Evolutionary conservation across 1,139 yeast species (phyloP), one percentile per base, ranked within the genome.

Genomic region (Pichia sp.): DNA sequence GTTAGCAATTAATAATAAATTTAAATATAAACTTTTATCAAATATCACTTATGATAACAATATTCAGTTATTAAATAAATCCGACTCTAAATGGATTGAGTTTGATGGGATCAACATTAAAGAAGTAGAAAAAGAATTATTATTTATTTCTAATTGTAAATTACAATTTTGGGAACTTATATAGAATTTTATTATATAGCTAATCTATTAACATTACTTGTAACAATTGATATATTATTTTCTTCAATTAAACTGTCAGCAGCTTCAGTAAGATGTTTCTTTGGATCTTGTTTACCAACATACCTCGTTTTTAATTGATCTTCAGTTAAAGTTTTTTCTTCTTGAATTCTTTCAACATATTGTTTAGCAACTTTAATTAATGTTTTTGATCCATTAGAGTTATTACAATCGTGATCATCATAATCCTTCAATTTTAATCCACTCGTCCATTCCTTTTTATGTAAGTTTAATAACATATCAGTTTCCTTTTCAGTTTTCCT

Each of bases 241-340:
- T 89, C 95, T 69, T 93, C 99, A 63, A 95, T 81, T 53, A 90
- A 76, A 58, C 76, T 74, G 59, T 88, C 95, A 16, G 96, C 95
- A 2, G 95, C 87, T 60, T 89, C 97, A 48, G 87, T 80, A 65
- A 95, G 76, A 73, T 95, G 99, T 73, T 93, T 93, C 81, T 95
- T 95, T 48, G 99, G 99, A 70, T 95, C 99, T 70, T 93, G 97
- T 68, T 90, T 91, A 62, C 99, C 99, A 34, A 95, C 98, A 65
- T 91, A 95, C 67, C 99, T 82, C 11, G 97, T 93, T 70, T 89
- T 89, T 63, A 91, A 79, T 68, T 88, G 95, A 44, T 89, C 97
- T 63, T 88, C 95, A 53, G 83, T 74, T 61, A 93, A 75, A 61
- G 89, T 96, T 66, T 86, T 85, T 68, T 95, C 99, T 70, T 95